Evolutionary conservation across 371 early-diverging fungal genomes (phyloP).

Genomic region (Lichtheimia corymbifera): DNA sequence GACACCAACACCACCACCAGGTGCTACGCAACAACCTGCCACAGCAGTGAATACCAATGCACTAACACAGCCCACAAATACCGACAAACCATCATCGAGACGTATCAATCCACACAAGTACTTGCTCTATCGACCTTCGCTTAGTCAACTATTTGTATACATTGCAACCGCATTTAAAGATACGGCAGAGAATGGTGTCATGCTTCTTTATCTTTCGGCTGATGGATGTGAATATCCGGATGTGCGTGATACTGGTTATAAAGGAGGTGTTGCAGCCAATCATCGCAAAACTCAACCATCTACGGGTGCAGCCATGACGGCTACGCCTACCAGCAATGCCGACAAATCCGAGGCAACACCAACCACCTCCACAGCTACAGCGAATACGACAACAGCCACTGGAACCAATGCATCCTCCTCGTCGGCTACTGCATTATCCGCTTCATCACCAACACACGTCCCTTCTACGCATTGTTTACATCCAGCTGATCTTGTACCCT

Average conservation of each 20-base stretch:
- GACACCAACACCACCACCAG: constrained; percentile 13
- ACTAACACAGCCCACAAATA: constrained; percentile 7
- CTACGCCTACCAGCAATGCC: constrained; percentile 7
- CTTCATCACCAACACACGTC: neutral
- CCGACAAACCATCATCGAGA: constrained; percentile 15
- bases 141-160: constrained; percentile 86
- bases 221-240: constrained; percentile 70
- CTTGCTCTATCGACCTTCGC: constrained; percentile 84
- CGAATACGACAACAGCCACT: neutral
- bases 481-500: constrained; percentile 90
- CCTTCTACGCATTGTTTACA: constrained; percentile 75
- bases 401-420: constrained; percentile 1
- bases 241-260: constrained; percentile 55
- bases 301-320: neutral
- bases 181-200: constrained; percentile 76
- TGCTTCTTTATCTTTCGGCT: constrained; percentile 89
- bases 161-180: constrained; percentile 92
- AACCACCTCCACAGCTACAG: constrained; percentile 4
- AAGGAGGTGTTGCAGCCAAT: constrained; percentile 68
- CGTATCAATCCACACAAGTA: constrained; percentile 92
- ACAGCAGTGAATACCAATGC: constrained; percentile 1
- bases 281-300: constrained; percentile 25
- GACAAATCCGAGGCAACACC: constrained; percentile 11
- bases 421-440: constrained; percentile 1
- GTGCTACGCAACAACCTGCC: neutral